Conservation (phyloP, 768 basidiomycete species). For the Lactifluus piperatus region DNA sequence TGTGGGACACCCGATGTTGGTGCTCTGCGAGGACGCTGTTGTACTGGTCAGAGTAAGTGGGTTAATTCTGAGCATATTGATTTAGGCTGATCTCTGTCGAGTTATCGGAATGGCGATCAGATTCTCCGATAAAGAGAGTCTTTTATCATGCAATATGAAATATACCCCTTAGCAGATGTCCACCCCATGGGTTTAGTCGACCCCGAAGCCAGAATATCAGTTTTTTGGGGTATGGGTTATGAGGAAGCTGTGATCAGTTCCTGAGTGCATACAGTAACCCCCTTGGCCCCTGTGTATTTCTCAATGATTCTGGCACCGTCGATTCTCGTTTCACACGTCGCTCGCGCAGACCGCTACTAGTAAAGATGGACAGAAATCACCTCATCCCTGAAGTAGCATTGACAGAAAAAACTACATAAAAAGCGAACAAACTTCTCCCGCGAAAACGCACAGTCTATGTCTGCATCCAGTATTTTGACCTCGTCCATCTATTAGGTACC, state of each 20-base stretch:
- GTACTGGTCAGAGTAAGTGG: background rate
- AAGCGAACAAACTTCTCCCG: background rate
- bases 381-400: background rate
- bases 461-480: background rate
- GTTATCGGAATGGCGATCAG: background rate
- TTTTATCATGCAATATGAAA: slow-evolving; percentile 1
- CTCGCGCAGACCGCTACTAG: too few relatives aligned
- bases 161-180: background rate
- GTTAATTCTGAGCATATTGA: background rate
- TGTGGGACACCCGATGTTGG: background rate
- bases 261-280: too few relatives aligned
- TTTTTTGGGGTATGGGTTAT: too few relatives aligned
- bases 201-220: too few relatives aligned
- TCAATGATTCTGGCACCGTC: too few relatives aligned
- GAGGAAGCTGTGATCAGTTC: too few relatives aligned
- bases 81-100: background rate
- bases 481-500: slow-evolving; percentile 32
- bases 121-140: background rate
- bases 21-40: background rate
- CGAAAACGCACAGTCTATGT: background rate
- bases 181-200: too few relatives aligned
- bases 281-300: too few relatives aligned
- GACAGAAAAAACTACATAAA: background rate
- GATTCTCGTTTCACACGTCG: background rate
- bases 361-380: background rate